phyloP scores from a whole-genome alignment of 2,329 filamentous ascomycete species.

The Aschersonia sp. region DNA sequence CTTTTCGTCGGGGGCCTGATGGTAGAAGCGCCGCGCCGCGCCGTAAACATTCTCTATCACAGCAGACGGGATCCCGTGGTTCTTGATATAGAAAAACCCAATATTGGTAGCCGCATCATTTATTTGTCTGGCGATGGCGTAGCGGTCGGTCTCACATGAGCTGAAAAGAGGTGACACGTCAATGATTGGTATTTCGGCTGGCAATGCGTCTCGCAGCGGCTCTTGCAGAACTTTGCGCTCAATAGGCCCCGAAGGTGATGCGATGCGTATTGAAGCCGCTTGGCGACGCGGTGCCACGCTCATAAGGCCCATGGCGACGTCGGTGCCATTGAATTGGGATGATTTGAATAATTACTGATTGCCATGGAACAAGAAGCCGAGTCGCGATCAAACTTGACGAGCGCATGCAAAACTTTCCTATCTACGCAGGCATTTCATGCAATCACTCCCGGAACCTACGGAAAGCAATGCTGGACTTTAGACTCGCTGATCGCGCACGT shows the following conservation, averaged over 20 bases:
- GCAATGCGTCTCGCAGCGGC: constrained; percentile 20
- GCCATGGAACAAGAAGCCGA: no score
- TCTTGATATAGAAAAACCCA: constrained; percentile 41
- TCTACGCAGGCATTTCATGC: no score
- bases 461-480: no score
- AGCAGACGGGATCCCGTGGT: constrained; percentile 24
- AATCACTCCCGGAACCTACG: no score
- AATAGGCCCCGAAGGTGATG: constrained; percentile 22
- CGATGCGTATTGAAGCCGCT: constrained; percentile 17
- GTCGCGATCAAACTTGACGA: no score
- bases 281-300: neutral
- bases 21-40: constrained; percentile 30
- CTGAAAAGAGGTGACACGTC: constrained; percentile 29
- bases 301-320: no score
- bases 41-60: constrained; percentile 14
- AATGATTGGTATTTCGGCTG: constrained; percentile 37
- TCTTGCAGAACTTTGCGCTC: constrained; percentile 19
- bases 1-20: constrained; percentile 28
- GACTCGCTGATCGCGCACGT: no score
- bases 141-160: constrained; percentile 17
- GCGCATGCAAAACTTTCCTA: no score
- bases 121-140: constrained; percentile 24
- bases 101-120: constrained; percentile 30
- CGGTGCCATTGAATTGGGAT: no score
- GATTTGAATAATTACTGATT: no score